Evolutionary conservation across 495 filamentous ascomycete species (phyloP), one percentile per base, ranked within the genome.

Genomic region (Aspergillus baeticus): DNA sequence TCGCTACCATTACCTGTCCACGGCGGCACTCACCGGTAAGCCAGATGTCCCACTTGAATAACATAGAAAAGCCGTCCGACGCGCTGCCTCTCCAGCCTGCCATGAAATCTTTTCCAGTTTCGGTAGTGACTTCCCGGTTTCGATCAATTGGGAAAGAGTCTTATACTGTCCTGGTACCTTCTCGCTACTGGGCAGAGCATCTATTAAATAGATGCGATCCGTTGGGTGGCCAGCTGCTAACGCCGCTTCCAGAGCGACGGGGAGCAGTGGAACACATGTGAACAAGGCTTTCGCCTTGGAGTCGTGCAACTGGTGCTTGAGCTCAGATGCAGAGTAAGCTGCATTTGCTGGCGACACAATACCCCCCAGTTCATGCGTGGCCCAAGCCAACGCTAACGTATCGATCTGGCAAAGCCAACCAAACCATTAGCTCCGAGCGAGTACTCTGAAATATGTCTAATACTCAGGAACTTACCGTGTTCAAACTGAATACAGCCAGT

Each of bases 21-120:
- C 8, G 8, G 3, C 4, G 26, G 29, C 44, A 74, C 81, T 64
- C 76, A 90, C 87, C 34, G 91, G 91, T 43, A 96, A 69, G 8
- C 91, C 91, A 33, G 90, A 94, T 11, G 91, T 96, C 17, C 91
- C 91, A 69, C 87, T 91, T 0, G 90, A 94, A 68, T 92, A 96
- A 77, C 91, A 96, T 22, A 96, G 75, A 67, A 90, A 96, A 0
- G 91, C 91, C 11, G 84, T 84, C 48, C 89, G 87, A 34, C 84
- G 83, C 18, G 83, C 83, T 8, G 88, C 90, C 57, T 95, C 87
- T 2, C 91, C 91, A 51, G 84, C 79, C 6, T 73, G 61, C 90
- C 89, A 96, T 48, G 72, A 77, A 61, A 92, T 66, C 6, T 76
- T 75, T 55, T 90, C 88, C 7, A 92, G 63, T 7, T 79, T 68